These are phyloP conservation scores for Fusarium concolor DNA, from an alignment of 2,329 filamentous ascomycete species.

Conservation along the genomic window DNA sequence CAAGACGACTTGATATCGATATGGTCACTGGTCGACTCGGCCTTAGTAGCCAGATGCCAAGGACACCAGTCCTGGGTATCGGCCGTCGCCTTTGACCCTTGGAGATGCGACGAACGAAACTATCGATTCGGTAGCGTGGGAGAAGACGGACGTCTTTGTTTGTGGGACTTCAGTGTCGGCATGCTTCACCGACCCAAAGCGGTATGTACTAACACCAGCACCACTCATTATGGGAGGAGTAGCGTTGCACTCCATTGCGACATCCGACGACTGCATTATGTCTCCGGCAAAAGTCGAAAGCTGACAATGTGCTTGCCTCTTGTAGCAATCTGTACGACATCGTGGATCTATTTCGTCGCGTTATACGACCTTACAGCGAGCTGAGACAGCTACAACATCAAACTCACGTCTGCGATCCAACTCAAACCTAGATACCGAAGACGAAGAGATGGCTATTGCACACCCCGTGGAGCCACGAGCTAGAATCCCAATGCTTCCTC, in stretches of 20 bases:
- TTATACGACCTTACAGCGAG: constrained; percentile 61
- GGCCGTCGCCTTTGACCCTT: constrained; percentile 92
- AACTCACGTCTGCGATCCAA: constrained; percentile 74
- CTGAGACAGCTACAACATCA: constrained; percentile 72
- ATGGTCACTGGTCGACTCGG: constrained; percentile 87
- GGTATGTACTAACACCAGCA: constrained; percentile 61
- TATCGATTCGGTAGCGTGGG: constrained; percentile 97
- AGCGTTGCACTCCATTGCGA: too few relatives aligned
- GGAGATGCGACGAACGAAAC: constrained; percentile 94
- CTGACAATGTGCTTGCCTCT: constrained; percentile 20
- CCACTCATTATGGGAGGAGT: neutral
- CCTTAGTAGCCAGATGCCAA: constrained; percentile 90
- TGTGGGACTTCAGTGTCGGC: constrained; percentile 98
- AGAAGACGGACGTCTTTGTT: constrained; percentile 87
- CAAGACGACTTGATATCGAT: constrained; percentile 97
- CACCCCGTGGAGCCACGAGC: constrained; percentile 89
- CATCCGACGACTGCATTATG: neutral
- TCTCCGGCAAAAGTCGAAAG: constrained; percentile 2
- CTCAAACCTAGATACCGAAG: constrained; percentile 69
- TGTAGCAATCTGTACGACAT: constrained; percentile 51
- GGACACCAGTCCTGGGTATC: constrained; percentile 98
- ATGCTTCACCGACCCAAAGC: constrained; percentile 94
- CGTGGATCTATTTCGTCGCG: constrained; percentile 65
- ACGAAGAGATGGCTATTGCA: constrained; percentile 71
- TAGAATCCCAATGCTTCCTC: constrained; percentile 86